Evolutionary conservation across 495 filamentous ascomycete species (phyloP), one percentile per base, ranked within the genome.

Genomic region (Trichoderma parareesei): DNA sequence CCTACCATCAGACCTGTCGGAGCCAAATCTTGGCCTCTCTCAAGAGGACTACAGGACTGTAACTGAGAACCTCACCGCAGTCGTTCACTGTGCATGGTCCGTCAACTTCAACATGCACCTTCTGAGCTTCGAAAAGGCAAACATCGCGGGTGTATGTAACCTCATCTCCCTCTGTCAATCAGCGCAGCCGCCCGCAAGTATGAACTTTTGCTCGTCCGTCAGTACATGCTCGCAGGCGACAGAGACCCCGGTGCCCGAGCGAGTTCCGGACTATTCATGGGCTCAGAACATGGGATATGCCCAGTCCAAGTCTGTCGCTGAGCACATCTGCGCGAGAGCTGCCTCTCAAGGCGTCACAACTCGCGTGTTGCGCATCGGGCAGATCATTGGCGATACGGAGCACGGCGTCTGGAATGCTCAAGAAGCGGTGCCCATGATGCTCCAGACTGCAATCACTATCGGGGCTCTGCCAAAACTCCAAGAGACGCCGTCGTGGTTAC

Each of bases 21-120:
- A 73, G 41, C 67, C 73, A 6, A 66, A 75, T 38, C 71, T 85
- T 9, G 81, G 80, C 49, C 66, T 85, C 1, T 65, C 71, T 9
- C 27, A 70, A 14, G 33, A 55, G 4, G 69, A 68, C 10, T 66
- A 76, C 5, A 49, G 70, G 33, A 60, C 72, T 33, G 77, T 85
- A 65, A 67, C 69, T 10, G 62, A 71, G 6, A 71, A 74, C 0
- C 72, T 79, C 4, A 79, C 81, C 3, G 71, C 77, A 35, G 77
- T 85, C 38, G 80, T 85, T 53, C 87, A 89, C 69, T 77, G 80
- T 16, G 87, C 87, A 37, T 90, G 87, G 87, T 79, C 82, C 6
- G 87, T 89, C 40, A 89, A 89, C 71, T 90, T 89, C 75, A 85
- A 82, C 62, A 74, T 84, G 66, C 71, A 76, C 5, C 69, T 74